Evolutionary conservation across 1,139 yeast genomes (phyloP).

Genomic region (Spathaspora sp.): DNA sequence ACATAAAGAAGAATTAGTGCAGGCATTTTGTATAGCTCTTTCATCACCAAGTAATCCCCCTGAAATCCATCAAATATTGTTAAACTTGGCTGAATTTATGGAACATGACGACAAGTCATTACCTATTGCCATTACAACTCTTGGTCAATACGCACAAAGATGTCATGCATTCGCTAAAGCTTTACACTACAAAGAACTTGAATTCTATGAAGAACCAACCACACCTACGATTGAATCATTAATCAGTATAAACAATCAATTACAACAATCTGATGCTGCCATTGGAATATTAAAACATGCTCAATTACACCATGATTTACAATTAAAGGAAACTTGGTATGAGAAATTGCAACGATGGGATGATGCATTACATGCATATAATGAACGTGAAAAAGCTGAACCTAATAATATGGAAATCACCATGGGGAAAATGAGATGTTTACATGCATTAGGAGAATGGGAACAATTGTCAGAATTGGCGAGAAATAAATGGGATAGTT

Average conservation of each 20-base stretch:
- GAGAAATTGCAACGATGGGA: slow-evolving; percentile 98
- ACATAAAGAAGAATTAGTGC: slow-evolving; percentile 86
- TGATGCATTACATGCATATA: slow-evolving; percentile 90
- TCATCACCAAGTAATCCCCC: slow-evolving; percentile 94
- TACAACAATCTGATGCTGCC: slow-evolving; percentile 97
- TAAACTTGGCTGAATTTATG: slow-evolving; percentile 93
- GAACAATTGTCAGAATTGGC: slow-evolving; percentile 87
- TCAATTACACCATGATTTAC: slow-evolving; percentile 88
- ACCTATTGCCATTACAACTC: slow-evolving; percentile 84
- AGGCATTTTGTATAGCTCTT: slow-evolving; percentile 81
- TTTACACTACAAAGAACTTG: slow-evolving; percentile 90
- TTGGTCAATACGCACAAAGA: slow-evolving; percentile 91
- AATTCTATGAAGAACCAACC: slow-evolving; percentile 89
- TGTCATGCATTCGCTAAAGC: slow-evolving; percentile 99
- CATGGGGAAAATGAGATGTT: slow-evolving; percentile 97
- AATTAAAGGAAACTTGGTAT: slow-evolving; percentile 95
- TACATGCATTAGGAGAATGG: slow-evolving; percentile 98
- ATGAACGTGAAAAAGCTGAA: slow-evolving; percentile 61
- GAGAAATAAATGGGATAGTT: slow-evolving; percentile 76
- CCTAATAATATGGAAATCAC: slow-evolving; percentile 73
- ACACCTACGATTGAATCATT: slow-evolving; percentile 91
- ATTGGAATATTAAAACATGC: slow-evolving; percentile 96
- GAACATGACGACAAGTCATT: slow-evolving; percentile 95
- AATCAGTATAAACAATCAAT: slow-evolving; percentile 87
- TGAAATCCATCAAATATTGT: slow-evolving; percentile 85